Conservation (phyloP, 1,139 yeast species). For the Blastobotrys serpentis region DNA sequence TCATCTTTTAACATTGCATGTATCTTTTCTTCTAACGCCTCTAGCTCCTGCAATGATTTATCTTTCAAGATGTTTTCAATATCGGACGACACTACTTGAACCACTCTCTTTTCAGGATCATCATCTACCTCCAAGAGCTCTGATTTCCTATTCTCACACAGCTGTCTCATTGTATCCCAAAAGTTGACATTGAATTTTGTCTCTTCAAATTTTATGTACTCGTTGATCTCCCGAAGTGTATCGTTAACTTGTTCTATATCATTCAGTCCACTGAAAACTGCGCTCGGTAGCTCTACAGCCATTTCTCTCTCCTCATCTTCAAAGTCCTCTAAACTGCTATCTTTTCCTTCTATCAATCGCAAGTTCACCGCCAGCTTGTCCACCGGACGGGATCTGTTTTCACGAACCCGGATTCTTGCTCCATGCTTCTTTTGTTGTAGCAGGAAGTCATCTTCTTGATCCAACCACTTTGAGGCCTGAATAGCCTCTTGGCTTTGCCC, state of each 20-base stretch:
- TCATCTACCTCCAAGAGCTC: neutral
- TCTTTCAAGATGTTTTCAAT: conserved; percentile 34
- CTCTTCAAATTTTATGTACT: conserved; percentile 26
- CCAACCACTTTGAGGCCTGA: neutral
- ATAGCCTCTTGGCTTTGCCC: neutral
- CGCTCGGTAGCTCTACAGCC: conserved; percentile 23
- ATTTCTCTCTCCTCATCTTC: conserved; percentile 19
- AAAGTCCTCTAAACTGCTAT: conserved; percentile 19
- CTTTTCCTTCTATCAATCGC: conserved; percentile 23
- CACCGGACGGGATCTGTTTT: conserved; percentile 32
- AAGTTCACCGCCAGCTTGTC: conserved; percentile 34
- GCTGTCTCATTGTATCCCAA: conserved; percentile 26
- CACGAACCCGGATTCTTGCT: conserved; percentile 35
- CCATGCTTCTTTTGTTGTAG: conserved; percentile 36
- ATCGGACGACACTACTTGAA: conserved; percentile 33
- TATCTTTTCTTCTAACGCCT: conserved; percentile 29
- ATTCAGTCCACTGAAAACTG: conserved; percentile 21
- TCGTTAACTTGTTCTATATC: conserved; percentile 10
- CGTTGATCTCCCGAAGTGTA: conserved; percentile 24
- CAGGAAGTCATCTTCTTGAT: conserved; percentile 35
- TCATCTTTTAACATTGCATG: conserved; percentile 27
- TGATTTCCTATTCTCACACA: conserved; percentile 16
- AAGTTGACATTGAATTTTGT: conserved; percentile 21
- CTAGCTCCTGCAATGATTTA: conserved; percentile 31
- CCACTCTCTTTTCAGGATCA: conserved; percentile 22